Evolutionary conservation across 169 alveolate genomes (phyloP).

Genomic region (Eimeria zaria): DNA sequence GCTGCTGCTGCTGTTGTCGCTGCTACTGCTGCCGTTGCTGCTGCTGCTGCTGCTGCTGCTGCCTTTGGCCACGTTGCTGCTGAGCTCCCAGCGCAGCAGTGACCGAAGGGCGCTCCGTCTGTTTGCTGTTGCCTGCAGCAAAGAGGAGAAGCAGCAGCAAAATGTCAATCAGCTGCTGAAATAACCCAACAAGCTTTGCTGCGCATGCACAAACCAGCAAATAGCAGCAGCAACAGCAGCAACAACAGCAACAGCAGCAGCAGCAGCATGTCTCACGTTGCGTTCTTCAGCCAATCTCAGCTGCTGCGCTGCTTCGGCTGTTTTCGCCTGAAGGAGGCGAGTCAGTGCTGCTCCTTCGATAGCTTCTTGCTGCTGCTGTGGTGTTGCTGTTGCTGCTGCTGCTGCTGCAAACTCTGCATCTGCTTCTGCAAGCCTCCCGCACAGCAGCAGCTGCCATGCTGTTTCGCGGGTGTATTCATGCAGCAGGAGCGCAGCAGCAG

Average conservation of each 20-base stretch:
- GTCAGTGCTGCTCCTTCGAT: not conserved
- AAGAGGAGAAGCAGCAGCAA: not conserved
- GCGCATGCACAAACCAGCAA: no score
- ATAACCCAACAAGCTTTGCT: not conserved
- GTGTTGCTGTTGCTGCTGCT: conserved; percentile 38
- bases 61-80: not conserved
- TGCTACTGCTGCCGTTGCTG: not conserved
- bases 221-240: not conserved
- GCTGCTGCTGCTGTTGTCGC: conserved; percentile 12
- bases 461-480: not conserved
- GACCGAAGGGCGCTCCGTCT: not conserved
- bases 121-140: not conserved
- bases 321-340: not conserved
- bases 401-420: not conserved
- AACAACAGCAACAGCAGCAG: not conserved
- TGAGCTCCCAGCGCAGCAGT: conserved; percentile 46
- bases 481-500: not conserved
- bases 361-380: conserved; percentile 48
- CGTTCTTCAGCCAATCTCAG: not conserved
- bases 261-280: not conserved
- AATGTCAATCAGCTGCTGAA: not conserved
- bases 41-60: not conserved
- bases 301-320: not conserved
- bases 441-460: conserved; percentile 46
- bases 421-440: conserved; percentile 30